A percentile compares a stretch with the other conserved stretches of the same genome.
Conservation (phyloP, 768 basidiomycete species). For the Gymnopilus dilepis region DNA sequence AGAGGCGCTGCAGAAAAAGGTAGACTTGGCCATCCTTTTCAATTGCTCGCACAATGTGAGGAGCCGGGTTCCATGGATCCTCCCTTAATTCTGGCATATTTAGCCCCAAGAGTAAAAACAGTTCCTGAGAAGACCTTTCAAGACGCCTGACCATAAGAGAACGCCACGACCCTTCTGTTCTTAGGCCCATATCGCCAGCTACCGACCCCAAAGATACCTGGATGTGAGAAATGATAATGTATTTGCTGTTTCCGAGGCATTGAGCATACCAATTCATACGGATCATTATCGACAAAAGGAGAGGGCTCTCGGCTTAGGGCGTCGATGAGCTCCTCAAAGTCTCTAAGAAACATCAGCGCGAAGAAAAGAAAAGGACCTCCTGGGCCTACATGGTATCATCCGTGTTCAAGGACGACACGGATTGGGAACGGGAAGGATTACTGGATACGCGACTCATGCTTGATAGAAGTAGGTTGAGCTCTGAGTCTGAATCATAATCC, state of each 20-base stretch:
- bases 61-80: conserved; percentile 62
- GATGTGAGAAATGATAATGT: conserved; percentile 8
- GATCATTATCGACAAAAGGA: conserved; percentile 25
- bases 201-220: conserved; percentile 39
- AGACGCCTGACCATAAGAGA: conserved; percentile 48
- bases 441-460: conserved; percentile 21
- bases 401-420: conserved; percentile 22
- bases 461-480: conserved; percentile 27
- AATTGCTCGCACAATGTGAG: conserved; percentile 49
- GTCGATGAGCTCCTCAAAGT: conserved; percentile 30
- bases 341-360: neutral
- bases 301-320: conserved; percentile 25
- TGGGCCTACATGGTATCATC: conserved; percentile 17
- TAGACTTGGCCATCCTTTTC: conserved; percentile 47
- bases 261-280: conserved; percentile 26
- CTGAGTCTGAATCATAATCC: conserved; percentile 23
- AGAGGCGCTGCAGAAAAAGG: conserved; percentile 50
- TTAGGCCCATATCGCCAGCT: conserved; percentile 12
- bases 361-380: neutral
- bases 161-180: conserved; percentile 18
- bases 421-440: conserved; percentile 25
- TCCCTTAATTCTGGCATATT: conserved; percentile 48
- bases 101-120: conserved; percentile 46
- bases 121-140: conserved; percentile 40
- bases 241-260: neutral